Evolutionary conservation across 2,329 filamentous ascomycete species (phyloP).

Genomic region (Aspergillus proliferans): DNA sequence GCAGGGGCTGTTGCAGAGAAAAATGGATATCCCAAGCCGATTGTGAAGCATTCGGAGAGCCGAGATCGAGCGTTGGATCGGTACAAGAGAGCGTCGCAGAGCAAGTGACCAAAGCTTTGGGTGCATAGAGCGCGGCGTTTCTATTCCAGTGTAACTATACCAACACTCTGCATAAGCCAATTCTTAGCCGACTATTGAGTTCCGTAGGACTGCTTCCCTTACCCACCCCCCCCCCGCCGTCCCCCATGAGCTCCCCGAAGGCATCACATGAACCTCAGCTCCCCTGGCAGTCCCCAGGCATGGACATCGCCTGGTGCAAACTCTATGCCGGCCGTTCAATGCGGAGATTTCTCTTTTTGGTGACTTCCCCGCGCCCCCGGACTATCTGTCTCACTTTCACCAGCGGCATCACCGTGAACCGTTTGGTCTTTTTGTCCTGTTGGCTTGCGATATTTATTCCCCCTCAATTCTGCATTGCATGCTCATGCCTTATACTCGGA

Average conservation of each 20-base stretch:
- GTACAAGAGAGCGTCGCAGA: conserved; percentile 57
- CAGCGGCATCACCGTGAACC: not conserved
- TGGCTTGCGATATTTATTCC: too few relatives aligned
- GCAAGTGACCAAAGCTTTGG: not conserved
- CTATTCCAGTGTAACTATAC: not conserved
- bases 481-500: too few relatives aligned
- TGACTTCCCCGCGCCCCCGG: conserved; percentile 2
- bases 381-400: not conserved
- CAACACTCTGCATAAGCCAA: not conserved
- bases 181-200: too few relatives aligned
- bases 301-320: not conserved
- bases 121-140: not conserved
- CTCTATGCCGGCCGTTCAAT: not conserved
- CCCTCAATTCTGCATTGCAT: too few relatives aligned
- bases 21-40: conserved; percentile 65
- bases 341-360: conserved; percentile 4
- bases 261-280: too few relatives aligned
- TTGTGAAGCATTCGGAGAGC: conserved; percentile 67
- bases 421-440: not conserved
- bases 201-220: too few relatives aligned
- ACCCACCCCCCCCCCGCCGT: too few relatives aligned
- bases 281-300: not conserved
- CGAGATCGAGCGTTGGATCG: conserved; percentile 61
- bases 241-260: too few relatives aligned
- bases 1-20: conserved; percentile 54